phyloP scores from a whole-genome alignment of 345 rosid genomes.

The Eucalyptus curtisii region DNA sequence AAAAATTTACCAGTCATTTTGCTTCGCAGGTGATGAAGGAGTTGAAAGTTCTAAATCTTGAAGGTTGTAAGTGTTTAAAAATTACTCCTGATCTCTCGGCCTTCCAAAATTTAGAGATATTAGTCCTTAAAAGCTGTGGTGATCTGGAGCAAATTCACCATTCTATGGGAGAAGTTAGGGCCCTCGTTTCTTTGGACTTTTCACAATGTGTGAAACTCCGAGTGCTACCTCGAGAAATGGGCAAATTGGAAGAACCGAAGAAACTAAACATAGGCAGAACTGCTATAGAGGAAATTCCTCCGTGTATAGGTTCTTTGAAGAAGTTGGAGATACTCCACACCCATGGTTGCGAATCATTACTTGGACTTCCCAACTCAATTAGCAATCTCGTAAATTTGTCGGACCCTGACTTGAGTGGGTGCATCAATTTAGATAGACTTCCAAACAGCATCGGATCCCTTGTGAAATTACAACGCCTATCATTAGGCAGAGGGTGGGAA shows the following conservation, averaged over 20 bases:
- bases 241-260: not conserved
- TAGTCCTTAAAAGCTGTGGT: not conserved
- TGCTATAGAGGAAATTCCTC: not conserved
- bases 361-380: not conserved
- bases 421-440: not conserved
- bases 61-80: fast-evolving
- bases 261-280: not conserved
- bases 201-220: fast-evolving
- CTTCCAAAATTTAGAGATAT: not conserved
- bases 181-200: not conserved
- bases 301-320: not conserved
- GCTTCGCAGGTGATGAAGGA: not conserved
- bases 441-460: not conserved
- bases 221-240: not conserved
- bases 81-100: not conserved
- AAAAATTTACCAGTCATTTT: not conserved
- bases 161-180: not conserved
- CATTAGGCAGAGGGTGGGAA: too few species aligned
- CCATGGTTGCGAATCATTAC: not conserved
- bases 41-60: not conserved
- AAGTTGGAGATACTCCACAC: not conserved
- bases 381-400: not conserved
- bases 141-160: not conserved
- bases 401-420: not conserved
- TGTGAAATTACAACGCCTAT: not conserved